Conservation (phyloP, 306 rosid genomes). For the Lathyrus aphaca region DNA sequence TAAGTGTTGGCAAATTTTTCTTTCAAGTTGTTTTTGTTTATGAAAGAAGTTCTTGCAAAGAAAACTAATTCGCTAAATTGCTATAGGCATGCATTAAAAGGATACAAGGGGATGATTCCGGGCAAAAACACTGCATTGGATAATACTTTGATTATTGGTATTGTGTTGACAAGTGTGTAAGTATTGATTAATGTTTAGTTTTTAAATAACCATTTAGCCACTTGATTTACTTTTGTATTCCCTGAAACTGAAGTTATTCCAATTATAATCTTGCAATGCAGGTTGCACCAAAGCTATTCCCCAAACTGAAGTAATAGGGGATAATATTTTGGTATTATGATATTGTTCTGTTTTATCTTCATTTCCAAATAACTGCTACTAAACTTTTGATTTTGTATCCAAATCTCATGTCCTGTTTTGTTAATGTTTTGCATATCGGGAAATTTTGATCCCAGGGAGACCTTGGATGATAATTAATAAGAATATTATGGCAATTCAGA, state of each 20-base stretch:
- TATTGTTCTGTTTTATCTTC: constrained; percentile 35
- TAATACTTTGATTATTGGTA: constrained; percentile 95
- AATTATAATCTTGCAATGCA: constrained; percentile 51
- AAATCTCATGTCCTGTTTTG: constrained; percentile 39
- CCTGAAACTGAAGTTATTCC: no score
- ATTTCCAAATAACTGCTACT: constrained; percentile 33
- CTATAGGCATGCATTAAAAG: constrained; percentile 83
- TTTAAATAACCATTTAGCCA: not conserved
- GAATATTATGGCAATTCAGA: constrained; percentile 30
- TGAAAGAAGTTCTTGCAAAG: not conserved
- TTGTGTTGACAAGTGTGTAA: constrained; percentile 96
- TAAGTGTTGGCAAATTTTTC: not conserved
- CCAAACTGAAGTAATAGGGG: constrained; percentile 64
- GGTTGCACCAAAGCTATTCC: constrained; percentile 79
- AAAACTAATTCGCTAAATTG: not conserved
- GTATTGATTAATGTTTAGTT: constrained; percentile 37
- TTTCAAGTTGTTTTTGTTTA: not conserved
- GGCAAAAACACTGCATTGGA: constrained; percentile 98
- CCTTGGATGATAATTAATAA: constrained; percentile 54
- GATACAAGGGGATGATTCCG: constrained; percentile 75
- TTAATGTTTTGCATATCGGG: constrained; percentile 32
- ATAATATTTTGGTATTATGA: constrained; percentile 37
- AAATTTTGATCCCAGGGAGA: constrained; percentile 43
- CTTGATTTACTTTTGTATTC: constrained; percentile 16
- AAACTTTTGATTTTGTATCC: constrained; percentile 42